Conservation (phyloP, 1,139 yeast genomes). For the Debaryomyces nepalensis region DNA sequence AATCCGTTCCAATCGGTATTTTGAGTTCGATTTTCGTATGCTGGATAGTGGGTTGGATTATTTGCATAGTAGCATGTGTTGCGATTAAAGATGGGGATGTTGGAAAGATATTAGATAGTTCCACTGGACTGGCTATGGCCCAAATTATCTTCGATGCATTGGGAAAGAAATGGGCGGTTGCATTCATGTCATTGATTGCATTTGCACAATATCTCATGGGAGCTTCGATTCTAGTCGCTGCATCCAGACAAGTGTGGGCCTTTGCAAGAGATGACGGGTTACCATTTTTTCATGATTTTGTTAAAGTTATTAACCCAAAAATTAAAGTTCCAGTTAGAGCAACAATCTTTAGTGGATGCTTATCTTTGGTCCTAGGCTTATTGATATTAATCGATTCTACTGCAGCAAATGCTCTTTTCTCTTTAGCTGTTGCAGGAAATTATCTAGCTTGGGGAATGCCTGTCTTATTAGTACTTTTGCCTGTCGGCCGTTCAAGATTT, state of each 20-base stretch:
- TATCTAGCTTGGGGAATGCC: conserved; percentile 66
- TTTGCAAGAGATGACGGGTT: conserved; percentile 28
- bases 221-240: conserved; percentile 36
- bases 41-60: conserved; percentile 26
- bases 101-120: conserved; percentile 21
- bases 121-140: conserved; percentile 60
- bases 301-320: conserved; percentile 50
- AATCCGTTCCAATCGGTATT: conserved; percentile 34
- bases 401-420: conserved; percentile 63
- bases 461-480: conserved; percentile 50
- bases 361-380: conserved; percentile 52
- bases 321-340: conserved; percentile 61
- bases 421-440: conserved; percentile 63
- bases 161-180: conserved; percentile 73
- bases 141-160: conserved; percentile 67
- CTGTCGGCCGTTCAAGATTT: conserved; percentile 49
- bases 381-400: conserved; percentile 57
- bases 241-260: conserved; percentile 46
- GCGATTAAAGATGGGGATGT: conserved; percentile 28
- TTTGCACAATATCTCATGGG: conserved; percentile 73
- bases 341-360: conserved; percentile 48
- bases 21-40: conserved; percentile 31
- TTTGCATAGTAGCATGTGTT: conserved; percentile 25
- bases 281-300: conserved; percentile 34
- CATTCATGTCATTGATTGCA: conserved; percentile 63